Conservation (phyloP, 2,329 filamentous ascomycete species). For the Fusarium sp. region DNA sequence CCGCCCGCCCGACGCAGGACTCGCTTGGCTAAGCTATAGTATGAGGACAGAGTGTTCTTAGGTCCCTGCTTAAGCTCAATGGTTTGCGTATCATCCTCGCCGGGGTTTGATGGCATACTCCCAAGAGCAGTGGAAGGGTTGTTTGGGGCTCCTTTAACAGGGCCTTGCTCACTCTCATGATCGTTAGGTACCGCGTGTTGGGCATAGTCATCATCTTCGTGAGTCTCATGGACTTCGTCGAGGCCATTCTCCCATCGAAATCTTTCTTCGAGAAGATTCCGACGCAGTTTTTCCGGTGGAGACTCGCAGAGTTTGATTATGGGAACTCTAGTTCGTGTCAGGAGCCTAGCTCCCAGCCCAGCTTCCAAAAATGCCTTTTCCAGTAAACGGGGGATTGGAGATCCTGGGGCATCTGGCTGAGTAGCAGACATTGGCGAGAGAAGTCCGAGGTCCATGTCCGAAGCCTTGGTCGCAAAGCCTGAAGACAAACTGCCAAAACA, state of each 20-base stretch:
- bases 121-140: constrained; percentile 25
- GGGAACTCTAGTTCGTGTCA: constrained; percentile 84
- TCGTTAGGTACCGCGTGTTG: constrained; percentile 37
- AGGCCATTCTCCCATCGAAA: constrained; percentile 77
- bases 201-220: constrained; percentile 56
- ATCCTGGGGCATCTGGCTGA: constrained; percentile 66
- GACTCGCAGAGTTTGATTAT: constrained; percentile 88
- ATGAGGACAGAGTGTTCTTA: constrained; percentile 59
- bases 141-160: constrained; percentile 8
- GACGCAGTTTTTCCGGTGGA: constrained; percentile 71
- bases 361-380: constrained; percentile 80
- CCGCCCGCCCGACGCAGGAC: constrained; percentile 63
- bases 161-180: constrained; percentile 45
- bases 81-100: constrained; percentile 30
- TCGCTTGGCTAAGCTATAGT: constrained; percentile 64
- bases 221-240: constrained; percentile 54
- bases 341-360: constrained; percentile 80
- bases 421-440: constrained; percentile 72
- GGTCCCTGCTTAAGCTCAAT: constrained; percentile 59
- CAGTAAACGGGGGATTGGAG: constrained; percentile 77
- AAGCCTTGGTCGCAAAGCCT: constrained; percentile 88
- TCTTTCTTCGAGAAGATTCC: constrained; percentile 73
- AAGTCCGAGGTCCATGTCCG: constrained; percentile 90
- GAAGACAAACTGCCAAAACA: constrained; percentile 88
- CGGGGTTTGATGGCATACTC: constrained; percentile 42